Base-by-base conservation (phyloP, 768 basidiomycete genomes). In the Lanmaoa rubissima region DNA sequence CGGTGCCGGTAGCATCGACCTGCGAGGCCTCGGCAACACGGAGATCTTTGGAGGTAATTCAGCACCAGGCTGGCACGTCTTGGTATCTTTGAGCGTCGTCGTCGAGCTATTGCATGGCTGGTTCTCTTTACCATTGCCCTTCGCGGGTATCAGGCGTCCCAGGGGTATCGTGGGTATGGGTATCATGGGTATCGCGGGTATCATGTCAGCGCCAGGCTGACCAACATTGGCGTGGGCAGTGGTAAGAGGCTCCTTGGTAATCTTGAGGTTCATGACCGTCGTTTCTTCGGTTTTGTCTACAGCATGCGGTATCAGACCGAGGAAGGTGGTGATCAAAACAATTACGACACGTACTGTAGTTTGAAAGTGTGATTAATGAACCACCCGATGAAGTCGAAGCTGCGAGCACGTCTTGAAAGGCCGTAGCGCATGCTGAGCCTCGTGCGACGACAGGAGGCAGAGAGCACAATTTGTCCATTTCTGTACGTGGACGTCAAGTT, bases 101-200 rank as follows among this genome's bases (percentile, higher is more conserved):
- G 39, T 60, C 40, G 44, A 34, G 47, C 52, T 31, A 3, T 42
- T 44, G 44, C 42, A 40, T 38, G 53, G 2, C 21, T 32, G 43
- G 40, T 67, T 67, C 48, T 68, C 68, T 39, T 69, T 61, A 24
- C 47, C 47, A 47, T 43, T 52, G 31, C 48, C 32, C 12, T 42
- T 61, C 35, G 48, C n/a, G 17, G 39, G 26, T 41, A 43, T 57
- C n/a, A 10, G 3, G 51, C 52, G 53, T 28, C 19, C 53, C 58
- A 51, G 48, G 32, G 53, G 47, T 39, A 54, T 48, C 41, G 19
- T 35, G 17, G 51, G 47, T 39, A 44, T 52, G 13, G 57, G 51
- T 51, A 62, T 51, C 9, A 16, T 49, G 31, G 56, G 50, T 21
- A 12, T 54, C 53, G 45, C 36, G 41, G 54, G 51, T 51, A 49